Percentiles rank a stretch among this genome's conserved stretches.
These are phyloP conservation scores for Candida andamanensis DNA, from an alignment of 805 yeast species.

Conservation along the genomic window DNA sequence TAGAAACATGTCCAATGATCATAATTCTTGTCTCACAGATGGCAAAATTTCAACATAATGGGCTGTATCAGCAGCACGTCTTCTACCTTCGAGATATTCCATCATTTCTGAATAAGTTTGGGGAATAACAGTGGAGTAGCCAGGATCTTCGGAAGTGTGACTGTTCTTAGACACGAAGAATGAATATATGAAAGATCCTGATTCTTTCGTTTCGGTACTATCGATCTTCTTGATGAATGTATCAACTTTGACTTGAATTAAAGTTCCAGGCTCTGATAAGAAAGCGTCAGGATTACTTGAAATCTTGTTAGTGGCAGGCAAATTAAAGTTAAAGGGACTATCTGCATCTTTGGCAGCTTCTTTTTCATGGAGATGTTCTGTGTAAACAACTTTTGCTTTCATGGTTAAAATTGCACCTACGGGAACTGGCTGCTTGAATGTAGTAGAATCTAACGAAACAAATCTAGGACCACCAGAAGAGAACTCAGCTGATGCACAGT, in stretches of 20 bases:
- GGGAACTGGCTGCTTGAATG: slow-evolving; percentile 92
- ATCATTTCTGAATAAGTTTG: slow-evolving; percentile 90
- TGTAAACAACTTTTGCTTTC: slow-evolving; percentile 79
- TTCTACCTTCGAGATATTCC: slow-evolving; percentile 82
- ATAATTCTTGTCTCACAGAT: slow-evolving; percentile 7
- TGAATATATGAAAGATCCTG: slow-evolving; percentile 86
- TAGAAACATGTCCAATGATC: too few species aligned
- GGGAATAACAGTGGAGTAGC: slow-evolving; percentile 76
- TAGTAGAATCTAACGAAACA: slow-evolving; percentile 83
- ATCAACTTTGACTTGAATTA: slow-evolving; percentile 86
- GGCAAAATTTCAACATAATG: slow-evolving; percentile 45
- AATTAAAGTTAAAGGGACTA: slow-evolving; percentile 45
- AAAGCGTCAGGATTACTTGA: slow-evolving; percentile 51
- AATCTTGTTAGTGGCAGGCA: slow-evolving; percentile 54
- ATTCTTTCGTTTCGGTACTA: slow-evolving; percentile 54
- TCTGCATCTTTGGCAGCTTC: slow-evolving; percentile 19
- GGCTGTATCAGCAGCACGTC: slow-evolving; percentile 84
- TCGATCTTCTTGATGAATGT: slow-evolving; percentile 70
- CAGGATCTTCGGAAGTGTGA: slow-evolving; percentile 40
- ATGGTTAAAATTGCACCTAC: slow-evolving; percentile 86
- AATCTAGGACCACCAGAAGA: slow-evolving; percentile 83
- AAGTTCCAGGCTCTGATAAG: slow-evolving; percentile 73
- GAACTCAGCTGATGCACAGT: slow-evolving; percentile 87
- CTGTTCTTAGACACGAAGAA: slow-evolving; percentile 72
- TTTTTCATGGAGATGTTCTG: slow-evolving; percentile 56